Percentiles rank a stretch among this genome's conserved stretches.
Conservation (phyloP, 1,284 basidiomycete species). For the Cystobasidium pallidum region DNA sequence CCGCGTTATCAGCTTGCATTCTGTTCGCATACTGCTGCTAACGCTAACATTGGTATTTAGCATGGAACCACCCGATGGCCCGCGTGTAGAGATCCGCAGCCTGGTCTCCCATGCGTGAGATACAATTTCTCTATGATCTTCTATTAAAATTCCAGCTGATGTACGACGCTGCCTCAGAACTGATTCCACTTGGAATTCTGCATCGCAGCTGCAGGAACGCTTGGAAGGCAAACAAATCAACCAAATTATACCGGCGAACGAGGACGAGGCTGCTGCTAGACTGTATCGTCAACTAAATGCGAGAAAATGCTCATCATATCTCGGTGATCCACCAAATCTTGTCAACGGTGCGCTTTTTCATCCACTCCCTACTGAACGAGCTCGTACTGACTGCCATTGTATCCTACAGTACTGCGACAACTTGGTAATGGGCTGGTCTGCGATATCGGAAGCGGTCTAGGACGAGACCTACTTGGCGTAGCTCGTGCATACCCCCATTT, state of each 20-base stretch:
- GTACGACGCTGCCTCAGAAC: conserved; percentile 6
- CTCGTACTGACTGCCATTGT: background rate
- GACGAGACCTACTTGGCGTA: conserved; percentile 42
- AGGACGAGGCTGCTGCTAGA: conserved; percentile 28
- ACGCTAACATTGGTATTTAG: background rate
- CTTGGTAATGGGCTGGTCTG: conserved; percentile 40
- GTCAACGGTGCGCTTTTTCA: conserved; percentile 23
- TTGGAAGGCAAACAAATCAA: conserved; percentile 23
- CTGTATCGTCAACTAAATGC: conserved; percentile 43
- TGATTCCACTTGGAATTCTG: conserved; percentile 40
- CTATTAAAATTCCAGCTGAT: background rate
- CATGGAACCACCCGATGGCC: conserved; percentile 37
- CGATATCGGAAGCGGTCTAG: conserved; percentile 40
- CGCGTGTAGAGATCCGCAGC: conserved; percentile 38
- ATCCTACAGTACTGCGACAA: conserved; percentile 14
- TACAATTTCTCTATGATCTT: background rate
- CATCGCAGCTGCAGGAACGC: conserved; percentile 37
- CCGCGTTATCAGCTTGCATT: background rate
- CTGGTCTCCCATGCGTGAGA: conserved; percentile 38
- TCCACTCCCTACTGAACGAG: background rate
- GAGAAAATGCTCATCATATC: conserved; percentile 41
- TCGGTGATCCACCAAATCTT: conserved; percentile 42
- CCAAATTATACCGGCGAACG: conserved; percentile 24
- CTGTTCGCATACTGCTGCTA: no score
- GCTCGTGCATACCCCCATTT: conserved; percentile 34